These are phyloP conservation scores for Plasmodium fragile DNA, from an alignment of 169 alveolate species.

Conservation along the genomic window DNA sequence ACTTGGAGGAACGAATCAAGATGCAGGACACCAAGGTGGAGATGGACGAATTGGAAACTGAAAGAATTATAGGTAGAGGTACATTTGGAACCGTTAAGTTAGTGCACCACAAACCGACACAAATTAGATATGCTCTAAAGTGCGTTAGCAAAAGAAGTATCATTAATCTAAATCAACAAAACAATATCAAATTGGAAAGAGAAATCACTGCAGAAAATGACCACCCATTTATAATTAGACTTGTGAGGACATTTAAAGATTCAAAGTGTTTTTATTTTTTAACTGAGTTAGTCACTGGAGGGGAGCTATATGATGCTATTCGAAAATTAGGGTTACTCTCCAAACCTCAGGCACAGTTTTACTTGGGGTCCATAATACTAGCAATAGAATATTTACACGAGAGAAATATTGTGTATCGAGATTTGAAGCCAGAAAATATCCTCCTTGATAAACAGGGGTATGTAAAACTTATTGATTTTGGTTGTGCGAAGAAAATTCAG, in stretches of 20 bases:
- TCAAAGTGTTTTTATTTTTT: conserved; percentile 90
- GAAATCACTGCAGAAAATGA: conserved; percentile 95
- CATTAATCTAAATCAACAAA: conserved; percentile 88
- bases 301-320: conserved; percentile 95
- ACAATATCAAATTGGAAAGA: conserved; percentile 91
- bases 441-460: conserved; percentile 96
- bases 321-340: conserved; percentile 91
- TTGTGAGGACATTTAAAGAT: conserved; percentile 94
- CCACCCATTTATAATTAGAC: conserved; percentile 94
- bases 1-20: conserved; percentile 92
- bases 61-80: conserved; percentile 91
- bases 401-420: conserved; percentile 94
- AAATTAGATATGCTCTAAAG: conserved; percentile 92
- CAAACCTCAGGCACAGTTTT: conserved; percentile 93
- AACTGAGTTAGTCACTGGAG: conserved; percentile 95
- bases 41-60: conserved; percentile 87
- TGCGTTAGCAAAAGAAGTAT: conserved; percentile 90
- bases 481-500: conserved; percentile 95
- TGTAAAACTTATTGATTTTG: conserved; percentile 96
- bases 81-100: conserved; percentile 94
- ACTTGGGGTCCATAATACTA: conserved; percentile 91
- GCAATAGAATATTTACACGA: conserved; percentile 95
- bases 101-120: conserved; percentile 87
- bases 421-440: conserved; percentile 98
- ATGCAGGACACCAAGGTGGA: conserved; percentile 92